These are phyloP conservation scores for Penicillium paradoxum DNA, from an alignment of 495 filamentous ascomycete genomes.

Conservation along the genomic window DNA sequence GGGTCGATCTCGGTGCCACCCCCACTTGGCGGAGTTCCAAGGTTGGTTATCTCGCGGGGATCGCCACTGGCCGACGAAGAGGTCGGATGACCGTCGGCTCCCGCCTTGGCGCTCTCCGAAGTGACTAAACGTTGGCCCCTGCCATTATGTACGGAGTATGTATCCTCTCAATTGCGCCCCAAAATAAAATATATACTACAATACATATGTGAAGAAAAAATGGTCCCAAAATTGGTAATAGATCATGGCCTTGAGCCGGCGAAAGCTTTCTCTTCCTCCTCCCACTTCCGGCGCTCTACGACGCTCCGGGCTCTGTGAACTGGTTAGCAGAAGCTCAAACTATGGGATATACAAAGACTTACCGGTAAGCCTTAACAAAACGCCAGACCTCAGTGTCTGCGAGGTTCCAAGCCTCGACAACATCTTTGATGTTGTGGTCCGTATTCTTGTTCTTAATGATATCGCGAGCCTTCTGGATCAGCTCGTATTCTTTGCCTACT, in stretches of 20 bases:
- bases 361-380: conserved; percentile 72
- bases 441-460: conserved; percentile 40
- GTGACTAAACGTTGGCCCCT: background rate
- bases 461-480: conserved; percentile 57
- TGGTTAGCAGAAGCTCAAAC: conserved; percentile 10
- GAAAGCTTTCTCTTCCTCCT: conserved; percentile 42
- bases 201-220: conserved; percentile 15
- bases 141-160: background rate
- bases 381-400: conserved; percentile 91
- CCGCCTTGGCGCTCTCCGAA: background rate
- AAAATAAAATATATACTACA: conserved; percentile 12
- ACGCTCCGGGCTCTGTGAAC: conserved; percentile 36
- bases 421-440: conserved; percentile 45
- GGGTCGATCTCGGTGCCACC: conserved; percentile 7
- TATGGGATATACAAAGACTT: background rate
- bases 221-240: background rate
- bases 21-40: conserved; percentile 3
- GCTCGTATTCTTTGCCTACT: conserved; percentile 51
- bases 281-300: conserved; percentile 44
- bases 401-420: conserved; percentile 87
- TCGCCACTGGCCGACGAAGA: conserved; percentile 40
- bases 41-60: conserved; percentile 32
- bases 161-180: conserved; percentile 12
- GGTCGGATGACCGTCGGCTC: conserved; percentile 4
- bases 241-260: conserved; percentile 24